These are phyloP conservation scores for Helichrysum umbraculigerum DNA, from an alignment of 129 eudicot species.

Conservation along the genomic window DNA sequence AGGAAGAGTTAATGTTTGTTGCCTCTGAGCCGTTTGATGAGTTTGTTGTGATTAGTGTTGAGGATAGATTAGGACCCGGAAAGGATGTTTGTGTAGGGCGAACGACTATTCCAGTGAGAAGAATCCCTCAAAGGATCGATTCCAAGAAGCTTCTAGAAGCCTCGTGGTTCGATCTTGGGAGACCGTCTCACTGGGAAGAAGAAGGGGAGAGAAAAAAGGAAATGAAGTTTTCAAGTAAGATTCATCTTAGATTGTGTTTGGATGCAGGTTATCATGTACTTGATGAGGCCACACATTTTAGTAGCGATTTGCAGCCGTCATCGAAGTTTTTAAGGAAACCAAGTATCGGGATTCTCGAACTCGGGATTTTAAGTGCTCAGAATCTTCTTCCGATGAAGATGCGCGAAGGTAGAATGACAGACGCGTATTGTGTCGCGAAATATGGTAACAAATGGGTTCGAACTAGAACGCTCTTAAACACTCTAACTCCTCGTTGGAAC, in stretches of 20 bases:
- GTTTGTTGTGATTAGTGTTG: slow-evolving; percentile 56
- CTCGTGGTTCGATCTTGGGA: slow-evolving; percentile 60
- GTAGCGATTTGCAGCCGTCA: slow-evolving; percentile 89
- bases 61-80: slow-evolving; percentile 66
- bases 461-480: slow-evolving; percentile 82
- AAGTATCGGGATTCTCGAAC: slow-evolving; percentile 76
- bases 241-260: slow-evolving; percentile 59
- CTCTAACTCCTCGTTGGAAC: slow-evolving; percentile 78
- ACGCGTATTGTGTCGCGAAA: slow-evolving; percentile 90
- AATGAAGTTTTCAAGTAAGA: slow-evolving; percentile 68
- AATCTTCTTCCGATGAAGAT: slow-evolving; percentile 73
- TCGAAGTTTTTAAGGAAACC: slow-evolving; percentile 55
- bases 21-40: slow-evolving; percentile 89
- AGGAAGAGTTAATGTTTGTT: slow-evolving; percentile 84
- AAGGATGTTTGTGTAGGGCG: slow-evolving; percentile 68
- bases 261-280: slow-evolving; percentile 90
- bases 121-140: slow-evolving; percentile 54
- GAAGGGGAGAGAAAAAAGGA: slow-evolving; percentile 69
- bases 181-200: slow-evolving; percentile 52
- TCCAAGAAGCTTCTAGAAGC: slow-evolving; percentile 46
- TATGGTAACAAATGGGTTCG: slow-evolving; percentile 97
- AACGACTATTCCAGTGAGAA: slow-evolving; percentile 51
- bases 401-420: slow-evolving; percentile 73
- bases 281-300: slow-evolving; percentile 80
- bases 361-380: slow-evolving; percentile 74